Conservation (phyloP, 2,329 filamentous ascomycete genomes). For the Reticulascus tulasneorum region DNA sequence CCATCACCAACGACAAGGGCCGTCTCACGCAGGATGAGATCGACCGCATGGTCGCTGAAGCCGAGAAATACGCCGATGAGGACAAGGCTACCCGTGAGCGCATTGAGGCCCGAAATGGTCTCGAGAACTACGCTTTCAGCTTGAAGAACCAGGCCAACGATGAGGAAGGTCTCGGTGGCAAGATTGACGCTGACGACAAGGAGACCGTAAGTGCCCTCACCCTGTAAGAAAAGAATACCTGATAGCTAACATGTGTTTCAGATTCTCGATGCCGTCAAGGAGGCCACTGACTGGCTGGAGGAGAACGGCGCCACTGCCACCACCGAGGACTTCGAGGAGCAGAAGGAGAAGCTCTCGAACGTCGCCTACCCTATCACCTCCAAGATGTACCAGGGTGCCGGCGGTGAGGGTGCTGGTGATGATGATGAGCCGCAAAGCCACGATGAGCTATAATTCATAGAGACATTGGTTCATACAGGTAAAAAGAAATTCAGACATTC, state of each 20-base stretch:
- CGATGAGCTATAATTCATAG: slow-evolving; percentile 68
- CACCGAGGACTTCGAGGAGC: slow-evolving; percentile 96
- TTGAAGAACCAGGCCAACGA: slow-evolving; percentile 99
- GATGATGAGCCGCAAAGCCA: slow-evolving; percentile 68
- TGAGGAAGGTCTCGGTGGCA: slow-evolving; percentile 92
- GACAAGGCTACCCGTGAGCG: slow-evolving; percentile 97
- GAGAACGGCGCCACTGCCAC: slow-evolving; percentile 84
- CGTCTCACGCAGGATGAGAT: slow-evolving; percentile 95
- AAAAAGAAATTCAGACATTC: slow-evolving; percentile 15
- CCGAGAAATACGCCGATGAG: slow-evolving; percentile 98
- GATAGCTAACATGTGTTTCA: slow-evolving; percentile 23
- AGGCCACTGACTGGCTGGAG: slow-evolving; percentile 93
- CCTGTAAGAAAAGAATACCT: slow-evolving; percentile 14
- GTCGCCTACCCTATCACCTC: slow-evolving; percentile 98
- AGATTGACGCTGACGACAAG: slow-evolving; percentile 99
- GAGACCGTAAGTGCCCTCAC: slow-evolving; percentile 64
- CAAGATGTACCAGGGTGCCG: slow-evolving; percentile 79
- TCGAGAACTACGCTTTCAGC: slow-evolving; percentile 99
- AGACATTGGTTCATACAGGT: slow-evolving; percentile 14
- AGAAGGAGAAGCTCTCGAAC: slow-evolving; percentile 97
- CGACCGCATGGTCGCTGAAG: slow-evolving; percentile 97
- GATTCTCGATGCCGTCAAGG: slow-evolving; percentile 94
- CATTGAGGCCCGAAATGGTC: slow-evolving; percentile 91
- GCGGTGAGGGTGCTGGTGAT: slow-evolving; percentile 58
- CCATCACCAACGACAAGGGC: slow-evolving; percentile 99